Evolutionary conservation across 2,329 filamentous ascomycete genomes (phyloP).

Genomic region (Fusarium sp.): DNA sequence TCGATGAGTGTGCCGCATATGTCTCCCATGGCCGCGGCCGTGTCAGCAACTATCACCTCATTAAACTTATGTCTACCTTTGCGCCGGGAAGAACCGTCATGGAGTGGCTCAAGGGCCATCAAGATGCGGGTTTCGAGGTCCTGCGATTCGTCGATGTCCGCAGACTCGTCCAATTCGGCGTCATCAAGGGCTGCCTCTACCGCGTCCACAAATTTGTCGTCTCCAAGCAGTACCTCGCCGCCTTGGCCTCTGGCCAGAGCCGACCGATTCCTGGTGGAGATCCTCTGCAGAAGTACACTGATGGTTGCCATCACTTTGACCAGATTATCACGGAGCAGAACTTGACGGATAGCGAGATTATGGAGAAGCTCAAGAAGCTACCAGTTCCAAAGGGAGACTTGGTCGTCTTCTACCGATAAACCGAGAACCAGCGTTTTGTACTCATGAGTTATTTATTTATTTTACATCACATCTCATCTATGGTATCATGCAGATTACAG

Average conservation of each 20-base stretch:
- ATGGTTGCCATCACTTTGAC: conserved; percentile 83
- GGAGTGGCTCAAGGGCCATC: conserved; percentile 85
- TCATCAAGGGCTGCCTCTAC: conserved; percentile 95
- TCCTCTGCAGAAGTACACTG: conserved; percentile 74
- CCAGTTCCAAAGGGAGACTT: conserved; percentile 65
- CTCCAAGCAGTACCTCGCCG: conserved; percentile 70
- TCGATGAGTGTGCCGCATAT: conserved; percentile 90
- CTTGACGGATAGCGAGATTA: conserved; percentile 76
- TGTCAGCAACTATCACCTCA: conserved; percentile 73
- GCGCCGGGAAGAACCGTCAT: conserved; percentile 85
- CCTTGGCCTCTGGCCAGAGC: conserved; percentile 66
- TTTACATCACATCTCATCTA: conserved; percentile 45
- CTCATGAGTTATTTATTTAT: conserved; percentile 31
- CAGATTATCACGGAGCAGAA: conserved; percentile 84
- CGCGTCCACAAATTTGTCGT: conserved; percentile 92
- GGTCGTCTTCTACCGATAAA: conserved; percentile 65
- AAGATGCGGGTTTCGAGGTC: conserved; percentile 72
- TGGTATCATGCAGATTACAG: conserved; percentile 46
- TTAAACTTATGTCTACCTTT: conserved; percentile 88
- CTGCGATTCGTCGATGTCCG: conserved; percentile 86
- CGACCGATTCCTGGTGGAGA: conserved; percentile 56
- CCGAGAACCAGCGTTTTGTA: background rate
- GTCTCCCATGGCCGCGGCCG: conserved; percentile 67
- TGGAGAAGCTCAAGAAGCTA: conserved; percentile 73
- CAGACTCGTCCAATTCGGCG: conserved; percentile 92